A percentile compares a stretch with the other conserved stretches of the same genome.
Conservation (phyloP, 75 land plant genomes). For the Pinus taeda region DNA sequence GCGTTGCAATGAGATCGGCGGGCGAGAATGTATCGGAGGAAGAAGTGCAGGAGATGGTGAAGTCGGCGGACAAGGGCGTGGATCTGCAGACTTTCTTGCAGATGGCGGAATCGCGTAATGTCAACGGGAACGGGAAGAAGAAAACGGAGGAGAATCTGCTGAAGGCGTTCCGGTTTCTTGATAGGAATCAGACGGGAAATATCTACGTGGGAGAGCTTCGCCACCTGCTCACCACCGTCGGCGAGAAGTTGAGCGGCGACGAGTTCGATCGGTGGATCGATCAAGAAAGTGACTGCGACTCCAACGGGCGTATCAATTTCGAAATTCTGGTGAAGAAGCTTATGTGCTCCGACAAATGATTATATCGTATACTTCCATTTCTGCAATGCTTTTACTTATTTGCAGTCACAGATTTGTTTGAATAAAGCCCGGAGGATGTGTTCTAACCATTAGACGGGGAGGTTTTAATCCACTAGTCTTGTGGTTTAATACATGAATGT, state of each 20-base stretch:
- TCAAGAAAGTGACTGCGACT: not conserved
- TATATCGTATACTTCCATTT: too few relatives aligned
- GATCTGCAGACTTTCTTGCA: constrained; percentile 12
- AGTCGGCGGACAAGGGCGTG: constrained; percentile 11
- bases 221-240: too few relatives aligned
- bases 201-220: constrained; percentile 7
- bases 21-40: constrained; percentile 27
- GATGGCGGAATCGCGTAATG: constrained; percentile 20
- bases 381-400: too few relatives aligned
- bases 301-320: not conserved
- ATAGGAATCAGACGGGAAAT: constrained; percentile 11
- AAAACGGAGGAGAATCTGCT: not conserved
- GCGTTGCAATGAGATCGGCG: constrained; percentile 30
- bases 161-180: constrained; percentile 7
- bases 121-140: not conserved
- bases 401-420: too few relatives aligned
- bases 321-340: constrained; percentile 8
- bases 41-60: constrained; percentile 28
- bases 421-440: too few relatives aligned
- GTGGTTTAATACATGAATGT: too few relatives aligned
- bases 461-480: too few relatives aligned
- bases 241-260: constrained; percentile 1
- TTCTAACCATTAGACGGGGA: too few relatives aligned
- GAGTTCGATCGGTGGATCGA: constrained; percentile 15
- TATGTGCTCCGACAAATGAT: not conserved